Conservation (phyloP, 495 filamentous ascomycete genomes). For the Lasiosphaeris hirsuta region DNA sequence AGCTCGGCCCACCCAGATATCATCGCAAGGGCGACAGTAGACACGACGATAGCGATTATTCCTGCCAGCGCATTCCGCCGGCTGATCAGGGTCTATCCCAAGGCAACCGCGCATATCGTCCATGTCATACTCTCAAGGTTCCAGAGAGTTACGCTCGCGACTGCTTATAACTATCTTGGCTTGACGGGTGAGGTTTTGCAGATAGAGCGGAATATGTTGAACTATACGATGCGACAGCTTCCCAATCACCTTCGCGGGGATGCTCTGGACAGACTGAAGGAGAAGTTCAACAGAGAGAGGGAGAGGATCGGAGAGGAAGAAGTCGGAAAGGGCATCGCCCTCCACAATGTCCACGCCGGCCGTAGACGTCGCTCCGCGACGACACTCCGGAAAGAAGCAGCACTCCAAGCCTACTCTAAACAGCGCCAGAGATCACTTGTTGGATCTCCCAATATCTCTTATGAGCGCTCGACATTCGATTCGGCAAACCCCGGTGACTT, state of each 20-base stretch:
- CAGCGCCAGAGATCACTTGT: constrained; percentile 34
- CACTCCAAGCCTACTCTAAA: constrained; percentile 60
- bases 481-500: constrained; percentile 73
- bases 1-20: constrained; percentile 95
- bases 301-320: constrained; percentile 84
- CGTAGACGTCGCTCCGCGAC: constrained; percentile 69
- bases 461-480: constrained; percentile 34
- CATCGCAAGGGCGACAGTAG: constrained; percentile 90
- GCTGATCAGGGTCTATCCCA: constrained; percentile 90
- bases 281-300: constrained; percentile 83
- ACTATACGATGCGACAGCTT: constrained; percentile 84
- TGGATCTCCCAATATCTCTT: constrained; percentile 13
- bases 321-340: constrained; percentile 85
- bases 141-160: constrained; percentile 90
- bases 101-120: constrained; percentile 94
- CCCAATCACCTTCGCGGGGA: constrained; percentile 87
- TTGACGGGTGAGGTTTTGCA: constrained; percentile 85
- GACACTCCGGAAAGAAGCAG: constrained; percentile 75
- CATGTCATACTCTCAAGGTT: constrained; percentile 94
- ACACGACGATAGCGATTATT: constrained; percentile 97
- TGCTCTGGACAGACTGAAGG: constrained; percentile 81
- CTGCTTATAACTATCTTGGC: constrained; percentile 90
- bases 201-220: constrained; percentile 87
- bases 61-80: constrained; percentile 93
- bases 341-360: constrained; percentile 72